Percentiles rank a stretch among this genome's conserved stretches.
phyloP scores from a whole-genome alignment of 768 basidiomycete species.

The Punctularia strigosozonata region DNA sequence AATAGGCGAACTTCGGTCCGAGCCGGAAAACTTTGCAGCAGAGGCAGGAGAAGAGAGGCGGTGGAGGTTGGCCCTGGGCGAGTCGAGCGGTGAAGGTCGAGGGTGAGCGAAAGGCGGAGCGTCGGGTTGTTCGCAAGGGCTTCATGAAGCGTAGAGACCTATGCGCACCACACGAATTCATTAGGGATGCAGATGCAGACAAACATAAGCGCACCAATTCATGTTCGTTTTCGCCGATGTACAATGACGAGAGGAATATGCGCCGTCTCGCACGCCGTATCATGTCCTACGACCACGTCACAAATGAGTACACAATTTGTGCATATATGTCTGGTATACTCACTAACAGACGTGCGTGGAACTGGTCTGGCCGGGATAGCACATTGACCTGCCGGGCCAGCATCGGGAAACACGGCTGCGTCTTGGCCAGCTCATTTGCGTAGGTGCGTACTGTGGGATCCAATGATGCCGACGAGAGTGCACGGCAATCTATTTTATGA shows the following conservation, averaged over 20 bases:
- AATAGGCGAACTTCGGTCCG: slow-evolving; percentile 75
- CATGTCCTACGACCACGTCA: slow-evolving; percentile 39
- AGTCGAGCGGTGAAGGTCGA: slow-evolving; percentile 75
- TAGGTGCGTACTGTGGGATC: no score
- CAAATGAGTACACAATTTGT: not conserved
- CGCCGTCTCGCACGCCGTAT: slow-evolving; percentile 65
- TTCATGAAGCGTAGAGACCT: slow-evolving; percentile 60
- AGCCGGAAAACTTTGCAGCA: slow-evolving; percentile 58
- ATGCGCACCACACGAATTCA: slow-evolving; percentile 1
- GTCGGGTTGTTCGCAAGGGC: slow-evolving; percentile 47
- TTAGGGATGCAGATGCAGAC: not conserved
- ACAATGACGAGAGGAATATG: slow-evolving; percentile 84
- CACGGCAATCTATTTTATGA: no score
- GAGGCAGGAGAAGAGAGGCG: slow-evolving; percentile 54
- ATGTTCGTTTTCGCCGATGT: slow-evolving; percentile 70
- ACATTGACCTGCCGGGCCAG: slow-evolving; percentile 37
- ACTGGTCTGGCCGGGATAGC: slow-evolving; percentile 44
- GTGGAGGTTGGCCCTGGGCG: slow-evolving; percentile 64
- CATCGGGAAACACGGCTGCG: slow-evolving; percentile 38
- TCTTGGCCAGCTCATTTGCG: slow-evolving; percentile 20
- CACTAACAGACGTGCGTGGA: slow-evolving; percentile 44
- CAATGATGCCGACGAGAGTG: no score
- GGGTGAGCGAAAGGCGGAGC: slow-evolving; percentile 57
- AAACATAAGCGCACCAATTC: slow-evolving; percentile 68
- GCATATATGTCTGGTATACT: slow-evolving; percentile 12